Conservation (phyloP, 164 flowering plant species). For the Tetracentron sinense region DNA sequence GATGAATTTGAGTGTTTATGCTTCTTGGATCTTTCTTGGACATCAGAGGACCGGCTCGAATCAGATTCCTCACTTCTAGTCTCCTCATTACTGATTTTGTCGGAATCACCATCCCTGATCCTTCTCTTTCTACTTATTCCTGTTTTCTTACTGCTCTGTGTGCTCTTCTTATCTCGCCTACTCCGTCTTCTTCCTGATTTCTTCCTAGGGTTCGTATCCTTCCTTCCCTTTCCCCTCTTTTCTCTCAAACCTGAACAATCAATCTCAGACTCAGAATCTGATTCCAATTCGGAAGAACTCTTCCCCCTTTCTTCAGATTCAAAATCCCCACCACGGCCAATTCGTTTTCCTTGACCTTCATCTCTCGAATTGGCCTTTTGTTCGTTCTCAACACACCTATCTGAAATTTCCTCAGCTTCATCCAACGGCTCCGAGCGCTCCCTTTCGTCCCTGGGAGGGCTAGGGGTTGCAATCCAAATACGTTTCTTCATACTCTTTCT, state of each 20-base stretch:
- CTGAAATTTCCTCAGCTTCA: conserved; percentile 34
- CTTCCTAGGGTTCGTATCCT: conserved; percentile 13
- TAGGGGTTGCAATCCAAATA: conserved; percentile 78
- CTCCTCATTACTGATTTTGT: conserved; percentile 34
- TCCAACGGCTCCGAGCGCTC: conserved; percentile 29
- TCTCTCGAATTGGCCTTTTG: conserved; percentile 14
- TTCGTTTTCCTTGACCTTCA: not conserved
- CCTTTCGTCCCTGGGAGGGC: conserved; percentile 62
- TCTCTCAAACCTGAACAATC: conserved; percentile 37
- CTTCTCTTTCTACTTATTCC: conserved; percentile 27
- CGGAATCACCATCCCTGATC: conserved; percentile 30
- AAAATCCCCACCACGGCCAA: not conserved
- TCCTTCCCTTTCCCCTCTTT: conserved; percentile 13
- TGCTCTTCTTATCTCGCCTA: conserved; percentile 12
- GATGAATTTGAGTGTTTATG: conserved; percentile 10
- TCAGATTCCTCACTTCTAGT: conserved; percentile 38
- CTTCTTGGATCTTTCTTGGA: conserved; percentile 19
- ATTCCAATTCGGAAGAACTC: conserved; percentile 15
- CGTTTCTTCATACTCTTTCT: conserved; percentile 55
- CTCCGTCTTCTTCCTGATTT: conserved; percentile 10
- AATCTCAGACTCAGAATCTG: conserved; percentile 29
- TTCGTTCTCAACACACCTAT: conserved; percentile 12
- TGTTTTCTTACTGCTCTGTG: conserved; percentile 24
- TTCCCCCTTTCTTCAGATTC: conserved; percentile 25
- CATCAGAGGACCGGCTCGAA: conserved; percentile 18